A percentile compares a stretch with the other conserved stretches of the same genome.
phyloP scores from a whole-genome alignment of 1,284 basidiomycete genomes.

The Grifola frondosa region DNA sequence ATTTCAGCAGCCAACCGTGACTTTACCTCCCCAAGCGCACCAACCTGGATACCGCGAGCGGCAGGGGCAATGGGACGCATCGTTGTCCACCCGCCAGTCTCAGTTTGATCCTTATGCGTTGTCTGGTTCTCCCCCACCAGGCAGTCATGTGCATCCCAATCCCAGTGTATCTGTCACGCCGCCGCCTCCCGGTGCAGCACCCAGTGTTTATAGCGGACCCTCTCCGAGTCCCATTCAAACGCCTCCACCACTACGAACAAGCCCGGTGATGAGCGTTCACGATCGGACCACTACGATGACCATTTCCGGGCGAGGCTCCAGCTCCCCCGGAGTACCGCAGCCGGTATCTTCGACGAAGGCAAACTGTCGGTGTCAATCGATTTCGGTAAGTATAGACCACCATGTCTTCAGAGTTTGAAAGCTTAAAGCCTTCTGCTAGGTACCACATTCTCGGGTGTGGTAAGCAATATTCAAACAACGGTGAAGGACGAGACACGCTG shows the following conservation, averaged over 20 bases:
- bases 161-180: constrained; percentile 10
- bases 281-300: constrained; percentile 20
- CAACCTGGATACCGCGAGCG: constrained; percentile 30
- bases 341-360: constrained; percentile 47
- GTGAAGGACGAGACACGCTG: too few relatives aligned
- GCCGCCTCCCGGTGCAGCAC: constrained; percentile 6
- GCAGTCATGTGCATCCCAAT: constrained; percentile 10
- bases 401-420: background rate
- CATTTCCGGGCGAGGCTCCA: constrained; percentile 21
- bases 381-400: constrained; percentile 53
- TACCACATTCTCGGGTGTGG: constrained; percentile 81
- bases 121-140: constrained; percentile 29
- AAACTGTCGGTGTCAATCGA: constrained; percentile 77
- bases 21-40: constrained; percentile 43
- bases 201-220: constrained; percentile 8
- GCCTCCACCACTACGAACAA: constrained; percentile 14
- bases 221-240: constrained; percentile 6
- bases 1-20: constrained; percentile 40
- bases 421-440: constrained; percentile 39
- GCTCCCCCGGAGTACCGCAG: constrained; percentile 17
- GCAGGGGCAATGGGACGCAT: constrained; percentile 28
- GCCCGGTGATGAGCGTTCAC: too few relatives aligned
- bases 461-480: too few relatives aligned
- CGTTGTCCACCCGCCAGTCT: constrained; percentile 10
- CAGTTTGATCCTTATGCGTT: constrained; percentile 18